Conservation (phyloP, 2,329 filamentous ascomycete genomes). For the Verticillium longisporum region DNA sequence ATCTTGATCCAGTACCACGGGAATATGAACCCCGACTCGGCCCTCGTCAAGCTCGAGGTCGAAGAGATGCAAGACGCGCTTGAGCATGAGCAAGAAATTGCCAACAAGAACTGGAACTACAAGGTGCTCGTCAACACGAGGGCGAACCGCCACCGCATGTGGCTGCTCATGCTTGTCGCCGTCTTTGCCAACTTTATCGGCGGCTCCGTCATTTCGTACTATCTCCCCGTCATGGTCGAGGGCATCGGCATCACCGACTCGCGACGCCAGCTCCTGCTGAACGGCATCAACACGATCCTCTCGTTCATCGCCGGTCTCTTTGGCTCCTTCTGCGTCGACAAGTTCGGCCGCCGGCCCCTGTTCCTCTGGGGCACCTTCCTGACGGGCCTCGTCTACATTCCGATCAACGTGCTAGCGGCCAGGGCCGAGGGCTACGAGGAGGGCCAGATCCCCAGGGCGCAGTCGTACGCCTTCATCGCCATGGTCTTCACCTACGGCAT, state of each 20-base stretch:
- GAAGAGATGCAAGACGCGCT: slow-evolving; percentile 40
- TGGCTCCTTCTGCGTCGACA: slow-evolving; percentile 34
- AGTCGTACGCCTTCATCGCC: slow-evolving; percentile 12
- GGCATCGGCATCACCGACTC: slow-evolving; percentile 34
- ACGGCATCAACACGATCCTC: slow-evolving; percentile 34
- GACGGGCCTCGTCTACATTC: slow-evolving; percentile 13
- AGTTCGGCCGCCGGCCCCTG: slow-evolving; percentile 37
- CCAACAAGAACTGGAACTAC: slow-evolving; percentile 31
- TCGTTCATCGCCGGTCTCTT: slow-evolving; percentile 31
- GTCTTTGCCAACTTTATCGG: slow-evolving; percentile 42
- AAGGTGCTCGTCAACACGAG: slow-evolving; percentile 36
- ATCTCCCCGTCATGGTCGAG: slow-evolving; percentile 35
- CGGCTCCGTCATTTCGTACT: slow-evolving; percentile 40
- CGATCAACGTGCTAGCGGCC: slow-evolving; percentile 24
- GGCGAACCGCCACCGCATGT: slow-evolving; percentile 40
- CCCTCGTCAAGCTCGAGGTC: slow-evolving; percentile 29
- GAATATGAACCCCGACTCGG: slow-evolving; percentile 26
- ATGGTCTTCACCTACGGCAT: slow-evolving; percentile 38
- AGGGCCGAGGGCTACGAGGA: slow-evolving; percentile 19
- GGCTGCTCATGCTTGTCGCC: slow-evolving; percentile 38
- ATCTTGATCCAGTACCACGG: slow-evolving; percentile 34
- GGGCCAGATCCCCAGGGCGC: slow-evolving; percentile 1
- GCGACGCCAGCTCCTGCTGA: slow-evolving; percentile 22
- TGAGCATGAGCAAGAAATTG: slow-evolving; percentile 28
- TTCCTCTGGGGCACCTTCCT: slow-evolving; percentile 34